These are phyloP conservation scores for Erodium trifolium DNA, from an alignment of 441 rosid genomes.

Conservation along the genomic window DNA sequence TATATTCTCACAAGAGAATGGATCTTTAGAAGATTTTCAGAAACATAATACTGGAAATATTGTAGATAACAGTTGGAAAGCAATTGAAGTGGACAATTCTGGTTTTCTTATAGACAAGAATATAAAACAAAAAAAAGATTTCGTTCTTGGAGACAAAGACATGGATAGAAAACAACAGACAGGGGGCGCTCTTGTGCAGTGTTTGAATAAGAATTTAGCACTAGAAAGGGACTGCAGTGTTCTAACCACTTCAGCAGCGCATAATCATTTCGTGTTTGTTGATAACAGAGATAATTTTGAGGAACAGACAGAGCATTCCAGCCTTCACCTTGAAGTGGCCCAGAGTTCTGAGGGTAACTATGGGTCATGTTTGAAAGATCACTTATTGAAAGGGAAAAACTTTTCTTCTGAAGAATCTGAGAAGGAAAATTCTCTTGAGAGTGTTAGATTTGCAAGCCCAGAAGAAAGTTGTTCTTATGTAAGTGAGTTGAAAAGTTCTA, in stretches of 20 bases:
- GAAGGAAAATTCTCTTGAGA: conserved; percentile 3
- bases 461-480: not conserved
- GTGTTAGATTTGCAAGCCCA: not conserved
- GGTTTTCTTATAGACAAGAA: not conserved
- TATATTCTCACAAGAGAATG: not conserved
- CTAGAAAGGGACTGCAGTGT: conserved; percentile 2
- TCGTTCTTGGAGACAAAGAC: not conserved
- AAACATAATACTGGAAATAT: not conserved
- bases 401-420: conserved; percentile 6
- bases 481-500: not conserved
- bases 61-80: not conserved
- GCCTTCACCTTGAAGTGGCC: not conserved
- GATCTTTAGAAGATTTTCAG: conserved; percentile 1
- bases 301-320: not conserved
- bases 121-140: conserved; percentile 3
- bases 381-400: not conserved
- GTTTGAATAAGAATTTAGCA: not conserved
- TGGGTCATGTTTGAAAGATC: not conserved
- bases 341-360: conserved; percentile 1
- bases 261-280: conserved; percentile 2
- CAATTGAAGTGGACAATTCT: conserved; percentile 5
- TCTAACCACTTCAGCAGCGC: not conserved
- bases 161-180: not conserved
- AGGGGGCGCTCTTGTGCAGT: not conserved
- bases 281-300: not conserved